These are phyloP conservation scores for Suhomyces taliae DNA, from an alignment of 1,139 yeast species.

Conservation along the genomic window DNA sequence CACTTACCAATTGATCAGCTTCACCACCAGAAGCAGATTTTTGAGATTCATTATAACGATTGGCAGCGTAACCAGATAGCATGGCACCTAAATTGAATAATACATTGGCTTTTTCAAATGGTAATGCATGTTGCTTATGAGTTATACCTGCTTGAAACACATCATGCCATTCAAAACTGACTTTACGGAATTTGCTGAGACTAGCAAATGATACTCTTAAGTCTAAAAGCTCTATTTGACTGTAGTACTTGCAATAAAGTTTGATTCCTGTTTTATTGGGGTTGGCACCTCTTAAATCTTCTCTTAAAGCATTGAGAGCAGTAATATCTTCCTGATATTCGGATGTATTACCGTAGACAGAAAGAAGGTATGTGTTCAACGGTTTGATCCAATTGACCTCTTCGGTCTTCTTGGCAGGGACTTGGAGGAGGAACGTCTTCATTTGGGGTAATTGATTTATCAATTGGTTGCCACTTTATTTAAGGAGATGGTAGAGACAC, in stretches of 20 bases:
- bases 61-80: slow-evolving; percentile 50
- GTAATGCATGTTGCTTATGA: slow-evolving; percentile 54
- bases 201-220: slow-evolving; percentile 68
- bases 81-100: slow-evolving; percentile 61
- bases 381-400: slow-evolving; percentile 68
- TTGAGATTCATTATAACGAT: slow-evolving; percentile 44
- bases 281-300: slow-evolving; percentile 58
- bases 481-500: not conserved
- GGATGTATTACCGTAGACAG: slow-evolving; percentile 62
- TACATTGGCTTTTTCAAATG: slow-evolving; percentile 87
- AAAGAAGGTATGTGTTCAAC: slow-evolving; percentile 55
- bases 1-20: slow-evolving; percentile 50
- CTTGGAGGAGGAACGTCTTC: slow-evolving; percentile 38
- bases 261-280: slow-evolving; percentile 51
- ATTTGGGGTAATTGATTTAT: slow-evolving; percentile 16
- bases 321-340: slow-evolving; percentile 59
- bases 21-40: slow-evolving; percentile 18
- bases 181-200: slow-evolving; percentile 49
- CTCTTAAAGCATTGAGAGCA: slow-evolving; percentile 59
- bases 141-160: slow-evolving; percentile 51
- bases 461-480: not conserved
- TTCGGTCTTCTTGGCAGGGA: slow-evolving; percentile 56
- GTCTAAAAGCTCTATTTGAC: slow-evolving; percentile 78
- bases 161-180: slow-evolving; percentile 81
- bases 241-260: slow-evolving; percentile 69